These are phyloP conservation scores for Calonectria hongkongensis DNA, from an alignment of 2,329 filamentous ascomycete species.

Conservation along the genomic window DNA sequence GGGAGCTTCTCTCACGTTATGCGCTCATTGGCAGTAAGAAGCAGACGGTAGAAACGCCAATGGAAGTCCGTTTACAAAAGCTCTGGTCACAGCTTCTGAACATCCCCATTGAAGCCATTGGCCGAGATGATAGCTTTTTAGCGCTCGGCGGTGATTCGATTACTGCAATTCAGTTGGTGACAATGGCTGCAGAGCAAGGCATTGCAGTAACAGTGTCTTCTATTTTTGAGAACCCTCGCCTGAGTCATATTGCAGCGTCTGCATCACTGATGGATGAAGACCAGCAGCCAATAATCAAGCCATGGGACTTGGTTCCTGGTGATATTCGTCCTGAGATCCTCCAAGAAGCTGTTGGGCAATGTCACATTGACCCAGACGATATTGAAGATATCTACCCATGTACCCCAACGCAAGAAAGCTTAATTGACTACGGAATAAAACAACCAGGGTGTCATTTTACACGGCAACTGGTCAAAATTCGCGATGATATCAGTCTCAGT, in stretches of 20 bases:
- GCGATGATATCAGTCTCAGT: not conserved
- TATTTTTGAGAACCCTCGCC: slow-evolving; percentile 24
- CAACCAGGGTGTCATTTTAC: slow-evolving; percentile 20
- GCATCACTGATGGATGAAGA: not conserved
- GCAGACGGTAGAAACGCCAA: slow-evolving; percentile 13
- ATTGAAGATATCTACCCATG: slow-evolving; percentile 24
- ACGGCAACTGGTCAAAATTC: not conserved
- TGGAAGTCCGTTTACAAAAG: slow-evolving; percentile 46
- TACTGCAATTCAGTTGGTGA: slow-evolving; percentile 49
- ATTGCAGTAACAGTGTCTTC: slow-evolving; percentile 21
- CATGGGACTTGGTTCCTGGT: not conserved
- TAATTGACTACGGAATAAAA: not conserved
- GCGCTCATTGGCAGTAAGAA: slow-evolving; percentile 37
- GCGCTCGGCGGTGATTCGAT: slow-evolving; percentile 35
- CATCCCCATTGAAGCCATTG: slow-evolving; percentile 56
- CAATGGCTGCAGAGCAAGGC: slow-evolving; percentile 18
- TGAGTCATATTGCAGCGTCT: not conserved
- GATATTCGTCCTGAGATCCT: not conserved
- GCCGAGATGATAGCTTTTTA: slow-evolving; percentile 24
- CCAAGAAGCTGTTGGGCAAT: not conserved
- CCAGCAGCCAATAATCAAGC: not conserved
- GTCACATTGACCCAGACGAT: not conserved
- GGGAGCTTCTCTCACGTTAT: slow-evolving; percentile 34
- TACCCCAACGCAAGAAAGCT: slow-evolving; percentile 4
- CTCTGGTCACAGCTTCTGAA: slow-evolving; percentile 57